Base-by-base conservation (phyloP, 352 stramenopile genomes). In the Globisporangium rhizosaccharum region DNA sequence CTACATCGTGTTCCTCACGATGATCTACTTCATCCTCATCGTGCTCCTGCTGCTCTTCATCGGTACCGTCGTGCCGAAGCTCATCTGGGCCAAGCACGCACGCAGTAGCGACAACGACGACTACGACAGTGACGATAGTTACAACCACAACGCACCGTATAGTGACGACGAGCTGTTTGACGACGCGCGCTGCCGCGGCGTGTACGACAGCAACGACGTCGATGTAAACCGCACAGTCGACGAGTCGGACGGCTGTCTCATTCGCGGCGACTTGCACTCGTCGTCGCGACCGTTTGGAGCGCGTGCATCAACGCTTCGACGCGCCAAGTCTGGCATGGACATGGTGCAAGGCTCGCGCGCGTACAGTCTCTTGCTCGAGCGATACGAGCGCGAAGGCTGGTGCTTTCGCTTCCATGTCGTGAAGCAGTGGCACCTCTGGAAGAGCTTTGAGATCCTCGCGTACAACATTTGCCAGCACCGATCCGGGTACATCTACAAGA, bases 1-100 rank as follows among this genome's bases (percentile, higher is more conserved):
- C 75, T 95, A 95, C 56, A 79, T 95, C 33, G 82, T 95, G 47
- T 95, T 95, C 59, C 71, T 95, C 20, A 92, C 83, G 7, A 92
- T 92, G 74, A 90, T 94, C 54, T 94, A 92, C 78, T 94, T 90
- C 59, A 92, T 94, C 50, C 18, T 82, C n/a, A 92, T 94, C 60
- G 81, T 94, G 62, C 55, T 94, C 26, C 70, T 91, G 33, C 72
- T 94, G 44, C 67, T 94, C 10, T 88, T 94, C 57, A 79, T 92
- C 46, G 85, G 83, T 50, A 95, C 85, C 0, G 85, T 95, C 50
- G 82, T 88, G 42, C 85, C 85, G 0, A 88, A 89, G 51, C 55
- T 93, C 25, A 69, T 95, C 7, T 95, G 83, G 83, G 65, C 83
- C 49, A 75, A 72, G 10, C 68, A 80, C 0, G 53, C 74, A 2